Conservation (phyloP, 2,329 filamentous ascomycete genomes). For the Berkeleyomyces basicola region DNA sequence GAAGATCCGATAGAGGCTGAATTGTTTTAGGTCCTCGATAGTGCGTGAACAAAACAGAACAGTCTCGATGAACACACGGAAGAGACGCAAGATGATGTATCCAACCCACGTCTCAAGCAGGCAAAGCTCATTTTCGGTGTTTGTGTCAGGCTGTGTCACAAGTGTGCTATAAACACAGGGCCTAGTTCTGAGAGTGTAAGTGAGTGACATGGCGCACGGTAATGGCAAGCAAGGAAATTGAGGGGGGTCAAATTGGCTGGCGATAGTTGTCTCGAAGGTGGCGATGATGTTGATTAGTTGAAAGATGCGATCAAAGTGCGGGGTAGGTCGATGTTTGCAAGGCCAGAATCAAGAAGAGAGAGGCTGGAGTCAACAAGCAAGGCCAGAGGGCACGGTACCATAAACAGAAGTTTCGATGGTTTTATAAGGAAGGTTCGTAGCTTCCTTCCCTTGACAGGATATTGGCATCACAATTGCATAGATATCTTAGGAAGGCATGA, state of each 20-base stretch:
- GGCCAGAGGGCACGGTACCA: background rate
- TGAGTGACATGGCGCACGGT: background rate
- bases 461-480: too few species aligned
- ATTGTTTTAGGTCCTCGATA: slow-evolving; percentile 1
- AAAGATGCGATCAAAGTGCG: background rate
- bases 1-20: background rate
- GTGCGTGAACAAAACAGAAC: slow-evolving; percentile 6
- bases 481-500: background rate
- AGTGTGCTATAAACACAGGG: background rate
- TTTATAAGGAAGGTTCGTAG: background rate
- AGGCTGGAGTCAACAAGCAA: background rate
- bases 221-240: background rate
- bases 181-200: slow-evolving; percentile 4
- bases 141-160: background rate
- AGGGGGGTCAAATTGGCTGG: background rate
- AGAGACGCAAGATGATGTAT: slow-evolving; percentile 1
- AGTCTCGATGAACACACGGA: slow-evolving; percentile 7
- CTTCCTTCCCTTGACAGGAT: background rate
- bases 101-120: slow-evolving; percentile 13
- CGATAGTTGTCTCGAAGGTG: background rate
- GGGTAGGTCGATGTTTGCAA: background rate
- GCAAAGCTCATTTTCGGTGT: slow-evolving; percentile 1
- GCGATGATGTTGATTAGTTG: background rate
- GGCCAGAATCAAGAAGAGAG: background rate
- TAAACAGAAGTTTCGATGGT: background rate